Conservation (phyloP, 805 yeast species). For the Starmerella powellii region DNA sequence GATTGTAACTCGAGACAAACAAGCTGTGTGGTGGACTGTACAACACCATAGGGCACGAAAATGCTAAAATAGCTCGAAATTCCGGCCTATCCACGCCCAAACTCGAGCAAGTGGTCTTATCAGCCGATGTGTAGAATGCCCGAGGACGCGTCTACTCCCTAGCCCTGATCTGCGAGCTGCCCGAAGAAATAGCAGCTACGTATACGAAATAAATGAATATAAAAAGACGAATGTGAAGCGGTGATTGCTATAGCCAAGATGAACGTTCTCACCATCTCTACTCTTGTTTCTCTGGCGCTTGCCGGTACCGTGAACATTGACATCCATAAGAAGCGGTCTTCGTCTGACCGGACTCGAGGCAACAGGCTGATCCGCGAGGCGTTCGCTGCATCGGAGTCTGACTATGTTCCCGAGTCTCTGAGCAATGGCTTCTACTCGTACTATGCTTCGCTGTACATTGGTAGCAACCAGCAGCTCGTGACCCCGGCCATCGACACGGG, state of each 20-base stretch:
- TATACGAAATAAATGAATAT: too few relatives aligned
- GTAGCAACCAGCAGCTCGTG: conserved; percentile 44
- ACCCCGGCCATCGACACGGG: conserved; percentile 56
- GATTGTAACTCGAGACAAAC: too few relatives aligned
- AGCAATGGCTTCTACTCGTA: conserved; percentile 22
- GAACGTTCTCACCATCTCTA: conserved; percentile 2
- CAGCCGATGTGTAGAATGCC: too few relatives aligned
- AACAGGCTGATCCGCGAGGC: neutral
- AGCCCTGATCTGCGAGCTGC: too few relatives aligned
- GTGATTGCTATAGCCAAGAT: neutral
- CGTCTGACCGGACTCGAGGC: neutral
- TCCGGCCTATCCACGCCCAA: too few relatives aligned
- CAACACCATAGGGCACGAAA: too few relatives aligned
- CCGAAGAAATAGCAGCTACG: too few relatives aligned
- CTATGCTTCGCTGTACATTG: conserved; percentile 33
- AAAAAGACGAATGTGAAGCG: too few relatives aligned
- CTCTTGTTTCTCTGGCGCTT: conserved; percentile 2
- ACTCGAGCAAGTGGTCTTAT: too few relatives aligned
- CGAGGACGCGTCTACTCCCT: too few relatives aligned
- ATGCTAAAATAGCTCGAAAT: too few relatives aligned
- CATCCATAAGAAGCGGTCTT: conserved; percentile 2
- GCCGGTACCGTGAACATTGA: conserved; percentile 7
- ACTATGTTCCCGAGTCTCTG: conserved; percentile 20
- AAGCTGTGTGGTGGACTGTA: too few relatives aligned
- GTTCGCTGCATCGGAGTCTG: neutral